Evolutionary conservation across 164 flowering plant genomes (phyloP).

Genomic region (Liquidambar formosana): DNA sequence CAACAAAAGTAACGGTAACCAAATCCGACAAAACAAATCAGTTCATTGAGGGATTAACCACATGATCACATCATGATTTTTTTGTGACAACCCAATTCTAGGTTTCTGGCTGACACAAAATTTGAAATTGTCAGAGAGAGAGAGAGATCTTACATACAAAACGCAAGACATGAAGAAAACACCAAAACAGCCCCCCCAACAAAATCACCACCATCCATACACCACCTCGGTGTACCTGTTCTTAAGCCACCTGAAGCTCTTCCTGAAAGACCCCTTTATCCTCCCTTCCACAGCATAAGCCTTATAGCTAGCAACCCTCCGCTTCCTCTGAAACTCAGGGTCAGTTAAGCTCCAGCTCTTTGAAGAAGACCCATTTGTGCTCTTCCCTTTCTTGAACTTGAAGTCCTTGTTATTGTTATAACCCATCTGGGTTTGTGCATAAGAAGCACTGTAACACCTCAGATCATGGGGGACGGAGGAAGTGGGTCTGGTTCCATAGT

Average conservation of each 20-base stretch:
- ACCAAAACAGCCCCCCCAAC: too few relatives aligned
- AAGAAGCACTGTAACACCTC: conserved; percentile 38
- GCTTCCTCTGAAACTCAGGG: conserved; percentile 63
- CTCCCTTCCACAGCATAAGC: conserved; percentile 50
- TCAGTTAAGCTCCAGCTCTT: conserved; percentile 38
- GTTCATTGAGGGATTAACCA: not conserved
- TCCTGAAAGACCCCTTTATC: conserved; percentile 46
- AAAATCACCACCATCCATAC: conserved; percentile 48
- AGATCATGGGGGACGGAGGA: conserved; percentile 25
- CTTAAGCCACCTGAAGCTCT: conserved; percentile 54
- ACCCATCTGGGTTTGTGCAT: conserved; percentile 30
- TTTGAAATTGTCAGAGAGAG: not conserved
- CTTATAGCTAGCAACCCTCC: conserved; percentile 56
- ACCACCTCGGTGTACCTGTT: conserved; percentile 39
- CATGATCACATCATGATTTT: not conserved
- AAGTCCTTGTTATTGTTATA: conserved; percentile 18
- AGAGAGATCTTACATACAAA: not conserved
- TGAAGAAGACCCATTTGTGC: conserved; percentile 26
- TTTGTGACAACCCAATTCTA: not conserved
- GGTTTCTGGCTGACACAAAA: not conserved
- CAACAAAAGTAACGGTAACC: not conserved
- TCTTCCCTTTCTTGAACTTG: conserved; percentile 40
- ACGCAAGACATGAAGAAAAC: not conserved
- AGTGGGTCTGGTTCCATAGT: conserved; percentile 21
- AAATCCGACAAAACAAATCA: too few relatives aligned